A percentile compares a stretch with the other conserved stretches of the same genome.
These are phyloP conservation scores for Torrubiella hemipterigena DNA, from an alignment of 2,329 filamentous ascomycete species.

Conservation along the genomic window DNA sequence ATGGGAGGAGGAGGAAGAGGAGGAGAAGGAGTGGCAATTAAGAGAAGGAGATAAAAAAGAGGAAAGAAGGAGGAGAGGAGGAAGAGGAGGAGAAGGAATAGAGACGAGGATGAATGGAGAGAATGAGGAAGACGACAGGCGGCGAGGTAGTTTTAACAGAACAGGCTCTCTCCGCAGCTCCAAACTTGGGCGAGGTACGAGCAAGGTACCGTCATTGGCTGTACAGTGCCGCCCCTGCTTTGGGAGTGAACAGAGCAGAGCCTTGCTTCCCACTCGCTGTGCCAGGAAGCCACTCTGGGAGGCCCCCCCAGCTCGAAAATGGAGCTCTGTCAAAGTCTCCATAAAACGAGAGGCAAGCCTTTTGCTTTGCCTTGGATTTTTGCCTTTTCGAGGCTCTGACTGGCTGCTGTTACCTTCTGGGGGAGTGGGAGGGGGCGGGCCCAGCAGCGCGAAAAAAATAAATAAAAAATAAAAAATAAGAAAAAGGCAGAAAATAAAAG, in stretches of 20 bases:
- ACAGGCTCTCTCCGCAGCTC: constrained; percentile 4
- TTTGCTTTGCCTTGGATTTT: no score
- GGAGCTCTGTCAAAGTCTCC: no score
- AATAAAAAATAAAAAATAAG: neutral
- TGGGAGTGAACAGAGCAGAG: neutral
- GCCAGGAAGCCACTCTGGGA: neutral
- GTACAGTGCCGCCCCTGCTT: no score
- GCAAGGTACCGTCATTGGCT: neutral
- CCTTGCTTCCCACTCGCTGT: neutral
- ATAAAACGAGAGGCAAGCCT: no score
- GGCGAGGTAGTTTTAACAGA: constrained; percentile 9
- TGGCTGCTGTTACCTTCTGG: no score
- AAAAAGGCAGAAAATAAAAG: neutral
- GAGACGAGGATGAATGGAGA: no score
- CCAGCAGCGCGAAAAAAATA: neutral
- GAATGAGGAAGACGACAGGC: constrained; percentile 3
- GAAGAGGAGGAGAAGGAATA: constrained; percentile 42
- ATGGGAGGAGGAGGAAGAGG: constrained; percentile 16
- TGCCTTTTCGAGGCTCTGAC: no score
- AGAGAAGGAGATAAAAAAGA: constrained; percentile 34
- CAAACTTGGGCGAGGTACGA: constrained; percentile 1
- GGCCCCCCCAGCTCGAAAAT: neutral
- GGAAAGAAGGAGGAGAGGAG: constrained; percentile 40
- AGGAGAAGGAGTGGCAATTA: constrained; percentile 27
- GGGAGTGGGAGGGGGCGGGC: no score